Conservation (phyloP, 352 stramenopile species). For the Nothophytophthora sp. region DNA sequence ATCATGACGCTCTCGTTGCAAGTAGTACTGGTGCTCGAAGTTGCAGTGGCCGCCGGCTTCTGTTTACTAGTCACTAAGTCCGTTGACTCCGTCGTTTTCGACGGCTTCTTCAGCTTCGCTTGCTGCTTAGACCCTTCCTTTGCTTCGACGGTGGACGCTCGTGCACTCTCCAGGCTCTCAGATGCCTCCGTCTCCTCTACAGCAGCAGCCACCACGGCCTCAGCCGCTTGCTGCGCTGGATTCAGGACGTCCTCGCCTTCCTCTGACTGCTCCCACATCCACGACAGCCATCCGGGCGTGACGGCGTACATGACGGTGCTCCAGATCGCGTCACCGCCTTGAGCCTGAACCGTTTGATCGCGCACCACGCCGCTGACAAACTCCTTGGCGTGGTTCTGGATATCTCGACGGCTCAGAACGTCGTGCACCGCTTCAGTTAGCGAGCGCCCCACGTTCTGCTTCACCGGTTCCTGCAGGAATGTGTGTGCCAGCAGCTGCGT, state of each 20-base stretch:
- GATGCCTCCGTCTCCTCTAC: conserved; percentile 23
- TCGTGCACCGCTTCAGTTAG: conserved; percentile 74
- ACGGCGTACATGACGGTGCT: conserved; percentile 81
- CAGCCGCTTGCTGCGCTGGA: conserved; percentile 23
- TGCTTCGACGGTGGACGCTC: background rate
- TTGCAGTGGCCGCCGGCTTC: too few species aligned
- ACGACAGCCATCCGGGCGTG: conserved; percentile 71
- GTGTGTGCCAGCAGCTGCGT: conserved; percentile 65
- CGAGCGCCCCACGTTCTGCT: conserved; percentile 56
- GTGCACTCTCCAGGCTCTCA: conserved; percentile 1
- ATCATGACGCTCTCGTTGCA: background rate
- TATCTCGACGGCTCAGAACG: conserved; percentile 69
- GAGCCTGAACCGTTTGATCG: conserved; percentile 79
- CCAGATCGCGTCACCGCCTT: conserved; percentile 81
- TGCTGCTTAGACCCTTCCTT: conserved; percentile 6
- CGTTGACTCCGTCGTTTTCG: background rate
- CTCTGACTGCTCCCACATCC: conserved; percentile 60
- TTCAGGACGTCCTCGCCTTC: conserved; percentile 12
- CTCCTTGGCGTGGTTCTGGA: conserved; percentile 84
- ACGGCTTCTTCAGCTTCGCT: conserved; percentile 14
- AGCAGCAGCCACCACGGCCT: conserved; percentile 33
- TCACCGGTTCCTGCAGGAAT: conserved; percentile 68
- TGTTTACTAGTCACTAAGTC: too few species aligned
- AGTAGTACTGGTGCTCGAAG: too few species aligned
- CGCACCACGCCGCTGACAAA: conserved; percentile 81